Percentiles rank a stretch among this genome's conserved stretches.
Evolutionary conservation across 2,329 filamentous ascomycete species (phyloP).

Genomic region (Trichoderma breve): DNA sequence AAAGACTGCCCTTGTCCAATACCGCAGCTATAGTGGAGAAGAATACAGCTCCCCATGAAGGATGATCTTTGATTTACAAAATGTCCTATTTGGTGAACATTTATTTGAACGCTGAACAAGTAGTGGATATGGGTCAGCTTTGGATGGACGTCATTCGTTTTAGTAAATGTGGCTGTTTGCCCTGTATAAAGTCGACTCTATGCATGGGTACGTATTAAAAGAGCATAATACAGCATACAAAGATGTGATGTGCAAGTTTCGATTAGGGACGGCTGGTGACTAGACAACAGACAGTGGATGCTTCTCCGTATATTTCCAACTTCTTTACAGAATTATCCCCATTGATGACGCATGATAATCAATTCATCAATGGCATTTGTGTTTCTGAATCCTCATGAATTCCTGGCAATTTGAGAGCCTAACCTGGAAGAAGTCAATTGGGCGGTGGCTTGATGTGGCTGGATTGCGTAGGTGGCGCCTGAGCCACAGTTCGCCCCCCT

Average conservation of each 20-base stretch:
- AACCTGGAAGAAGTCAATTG: neutral
- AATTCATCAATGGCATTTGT: neutral
- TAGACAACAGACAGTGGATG: too few species aligned
- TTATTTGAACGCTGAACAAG: neutral
- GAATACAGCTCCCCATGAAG: neutral
- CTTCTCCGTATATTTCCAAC: too few species aligned
- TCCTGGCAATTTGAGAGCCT: neutral
- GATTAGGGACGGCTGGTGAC: too few species aligned
- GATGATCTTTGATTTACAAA: conserved; percentile 14
- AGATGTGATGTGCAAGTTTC: neutral
- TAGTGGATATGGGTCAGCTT: neutral
- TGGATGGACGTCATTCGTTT: neutral
- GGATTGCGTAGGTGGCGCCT: neutral
- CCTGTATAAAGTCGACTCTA: neutral
- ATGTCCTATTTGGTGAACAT: neutral
- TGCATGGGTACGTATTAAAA: neutral
- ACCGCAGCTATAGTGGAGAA: neutral
- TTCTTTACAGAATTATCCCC: too few species aligned
- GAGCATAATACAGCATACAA: neutral
- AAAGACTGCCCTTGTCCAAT: neutral
- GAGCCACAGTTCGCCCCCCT: neutral
- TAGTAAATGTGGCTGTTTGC: conserved; percentile 1
- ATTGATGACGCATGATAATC: neutral
- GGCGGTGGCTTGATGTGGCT: neutral
- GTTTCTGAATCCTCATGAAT: neutral